Conservation (phyloP, 495 filamentous ascomycete genomes). For the Xylaria venustula region DNA sequence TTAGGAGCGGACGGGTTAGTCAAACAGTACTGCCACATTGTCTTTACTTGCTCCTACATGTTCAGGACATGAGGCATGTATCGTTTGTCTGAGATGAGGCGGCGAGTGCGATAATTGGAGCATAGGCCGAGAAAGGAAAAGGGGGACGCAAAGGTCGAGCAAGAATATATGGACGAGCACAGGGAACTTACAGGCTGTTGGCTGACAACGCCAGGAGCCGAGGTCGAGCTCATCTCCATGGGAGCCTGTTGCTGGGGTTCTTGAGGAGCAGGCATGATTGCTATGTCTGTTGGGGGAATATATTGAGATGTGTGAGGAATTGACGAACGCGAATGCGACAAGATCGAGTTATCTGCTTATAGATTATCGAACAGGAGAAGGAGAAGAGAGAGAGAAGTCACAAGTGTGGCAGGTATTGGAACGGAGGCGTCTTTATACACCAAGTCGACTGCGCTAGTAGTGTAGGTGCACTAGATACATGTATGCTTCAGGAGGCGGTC, state of each 20-base stretch:
- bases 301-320: background rate
- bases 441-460: too few relatives aligned
- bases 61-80: too few relatives aligned
- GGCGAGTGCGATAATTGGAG: too few relatives aligned
- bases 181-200: conserved; percentile 29
- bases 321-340: background rate
- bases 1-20: background rate
- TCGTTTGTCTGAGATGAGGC: too few relatives aligned
- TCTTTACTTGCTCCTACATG: too few relatives aligned
- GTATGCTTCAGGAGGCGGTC: too few relatives aligned
- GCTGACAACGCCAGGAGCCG: conserved; percentile 22
- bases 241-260: conserved; percentile 34
- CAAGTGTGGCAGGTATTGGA: background rate
- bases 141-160: background rate
- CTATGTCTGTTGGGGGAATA: background rate
- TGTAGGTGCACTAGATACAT: too few relatives aligned
- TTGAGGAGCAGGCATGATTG: conserved; percentile 27
- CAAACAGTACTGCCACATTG: background rate
- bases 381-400: background rate
- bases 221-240: conserved; percentile 30
- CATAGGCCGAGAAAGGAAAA: too few relatives aligned
- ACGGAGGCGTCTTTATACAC: background rate
- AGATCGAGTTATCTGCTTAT: background rate
- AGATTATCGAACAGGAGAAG: background rate
- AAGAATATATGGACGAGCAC: background rate